phyloP scores from a whole-genome alignment of 257 asterid species.

The Solanum ahanhuiri region DNA sequence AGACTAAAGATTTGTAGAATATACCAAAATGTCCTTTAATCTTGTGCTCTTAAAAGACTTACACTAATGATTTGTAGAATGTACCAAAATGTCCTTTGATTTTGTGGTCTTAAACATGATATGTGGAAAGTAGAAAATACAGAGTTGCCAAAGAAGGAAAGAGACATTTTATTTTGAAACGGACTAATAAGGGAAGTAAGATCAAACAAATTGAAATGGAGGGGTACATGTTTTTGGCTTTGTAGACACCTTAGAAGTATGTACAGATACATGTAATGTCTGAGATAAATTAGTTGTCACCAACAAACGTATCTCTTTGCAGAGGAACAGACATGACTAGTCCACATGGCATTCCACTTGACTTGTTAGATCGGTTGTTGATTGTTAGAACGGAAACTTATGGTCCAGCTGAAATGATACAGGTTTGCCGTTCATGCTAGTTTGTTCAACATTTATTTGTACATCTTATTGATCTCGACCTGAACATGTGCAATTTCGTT shows the following conservation, averaged over 20 bases:
- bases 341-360: constrained; percentile 96
- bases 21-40: background rate
- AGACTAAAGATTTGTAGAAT: background rate
- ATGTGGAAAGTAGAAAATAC: background rate
- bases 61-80: background rate
- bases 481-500: background rate
- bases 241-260: background rate
- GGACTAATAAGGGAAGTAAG: background rate
- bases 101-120: background rate
- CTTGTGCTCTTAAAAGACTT: background rate
- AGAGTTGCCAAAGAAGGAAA: background rate
- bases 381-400: constrained; percentile 89
- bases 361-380: constrained; percentile 79
- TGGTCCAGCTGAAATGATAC: constrained; percentile 97
- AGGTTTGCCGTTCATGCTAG: constrained; percentile 28
- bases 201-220: background rate
- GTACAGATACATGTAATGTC: background rate
- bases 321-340: constrained; percentile 96
- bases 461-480: background rate
- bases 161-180: background rate
- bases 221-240: background rate
- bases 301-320: constrained; percentile 3
- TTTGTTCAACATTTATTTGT: background rate
- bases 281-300: background rate
- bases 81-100: background rate